A percentile compares a stretch with the other conserved stretches of the same genome.
These are phyloP conservation scores for Monilinia fructigena DNA, from an alignment of 2,329 filamentous ascomycete genomes.

Conservation along the genomic window DNA sequence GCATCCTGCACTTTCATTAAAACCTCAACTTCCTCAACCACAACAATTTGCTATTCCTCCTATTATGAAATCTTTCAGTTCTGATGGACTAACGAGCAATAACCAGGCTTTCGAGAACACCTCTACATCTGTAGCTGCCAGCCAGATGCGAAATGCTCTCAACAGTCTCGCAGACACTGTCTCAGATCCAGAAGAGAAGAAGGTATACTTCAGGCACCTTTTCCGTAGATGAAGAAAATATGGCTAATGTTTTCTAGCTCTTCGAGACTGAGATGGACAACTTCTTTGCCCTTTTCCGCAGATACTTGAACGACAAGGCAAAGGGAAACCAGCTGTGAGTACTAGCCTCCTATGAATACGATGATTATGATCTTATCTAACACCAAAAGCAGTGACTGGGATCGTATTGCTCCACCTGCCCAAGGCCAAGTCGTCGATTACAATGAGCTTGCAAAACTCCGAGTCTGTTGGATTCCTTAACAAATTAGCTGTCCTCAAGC, in stretches of 20 bases:
- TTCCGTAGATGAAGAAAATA: neutral
- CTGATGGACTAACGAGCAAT: constrained; percentile 10
- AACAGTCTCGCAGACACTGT: constrained; percentile 91
- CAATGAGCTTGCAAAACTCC: constrained; percentile 81
- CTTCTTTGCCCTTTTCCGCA: constrained; percentile 98
- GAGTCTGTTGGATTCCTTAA: constrained; percentile 92
- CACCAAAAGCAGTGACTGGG: constrained; percentile 72
- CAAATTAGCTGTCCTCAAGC: constrained; percentile 97
- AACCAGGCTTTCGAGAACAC: constrained; percentile 96
- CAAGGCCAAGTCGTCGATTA: constrained; percentile 95
- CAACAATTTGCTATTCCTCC: neutral
- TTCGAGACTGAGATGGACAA: constrained; percentile 99
- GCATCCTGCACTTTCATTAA: constrained; percentile 5
- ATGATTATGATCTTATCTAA: constrained; percentile 27
- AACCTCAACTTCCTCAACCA: neutral
- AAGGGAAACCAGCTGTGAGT: constrained; percentile 88
- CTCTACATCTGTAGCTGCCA: constrained; percentile 94
- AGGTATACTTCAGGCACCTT: constrained; percentile 56
- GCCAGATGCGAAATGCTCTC: constrained; percentile 97
- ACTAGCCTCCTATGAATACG: neutral
- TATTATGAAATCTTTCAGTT: neutral
- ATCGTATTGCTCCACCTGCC: constrained; percentile 90
- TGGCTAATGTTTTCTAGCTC: constrained; percentile 53
- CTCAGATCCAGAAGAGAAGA: constrained; percentile 75
- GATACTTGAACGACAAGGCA: constrained; percentile 98